Evolutionary conservation across 345 rosid species (phyloP).

Genomic region (Acer negundo): DNA sequence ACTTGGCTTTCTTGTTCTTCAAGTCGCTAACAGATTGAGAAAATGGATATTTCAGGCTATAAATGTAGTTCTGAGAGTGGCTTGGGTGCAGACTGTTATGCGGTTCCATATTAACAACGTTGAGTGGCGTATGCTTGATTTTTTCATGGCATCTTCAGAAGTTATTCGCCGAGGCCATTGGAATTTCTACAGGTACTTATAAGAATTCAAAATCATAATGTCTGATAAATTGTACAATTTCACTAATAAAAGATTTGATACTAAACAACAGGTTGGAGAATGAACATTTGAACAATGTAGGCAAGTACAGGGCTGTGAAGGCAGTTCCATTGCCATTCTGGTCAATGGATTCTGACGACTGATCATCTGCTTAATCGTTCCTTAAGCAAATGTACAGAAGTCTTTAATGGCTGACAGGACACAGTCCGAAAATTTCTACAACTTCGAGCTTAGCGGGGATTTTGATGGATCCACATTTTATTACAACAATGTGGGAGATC

Average conservation of each 20-base stretch:
- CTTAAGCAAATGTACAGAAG: slow-evolving; percentile 15
- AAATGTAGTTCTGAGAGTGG: slow-evolving; percentile 74
- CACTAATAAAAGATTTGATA: not conserved
- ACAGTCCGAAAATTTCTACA: not conserved
- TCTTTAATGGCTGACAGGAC: slow-evolving; percentile 6
- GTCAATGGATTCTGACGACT: slow-evolving; percentile 65
- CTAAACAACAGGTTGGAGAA: slow-evolving; percentile 70
- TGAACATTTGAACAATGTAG: slow-evolving; percentile 87
- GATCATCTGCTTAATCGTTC: slow-evolving; percentile 18
- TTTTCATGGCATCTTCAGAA: slow-evolving; percentile 85
- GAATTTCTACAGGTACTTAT: slow-evolving; percentile 89
- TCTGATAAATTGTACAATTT: not conserved
- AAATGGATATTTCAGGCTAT: slow-evolving; percentile 47
- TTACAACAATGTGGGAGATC: slow-evolving; percentile 11
- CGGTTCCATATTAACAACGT: slow-evolving; percentile 47
- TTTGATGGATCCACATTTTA: slow-evolving; percentile 19
- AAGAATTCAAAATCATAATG: not conserved
- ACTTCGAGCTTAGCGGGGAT: not conserved
- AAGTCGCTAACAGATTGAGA: slow-evolving; percentile 9
- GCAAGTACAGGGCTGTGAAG: slow-evolving; percentile 88
- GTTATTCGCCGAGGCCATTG: slow-evolving; percentile 94
- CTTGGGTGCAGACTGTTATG: slow-evolving; percentile 80
- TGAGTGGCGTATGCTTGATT: slow-evolving; percentile 69
- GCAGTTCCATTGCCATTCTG: slow-evolving; percentile 86
- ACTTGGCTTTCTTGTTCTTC: slow-evolving; percentile 1